A percentile compares a stretch with the other conserved stretches of the same genome.
phyloP scores from a whole-genome alignment of 495 filamentous ascomycete genomes.

The Elasticomyces elasticus region DNA sequence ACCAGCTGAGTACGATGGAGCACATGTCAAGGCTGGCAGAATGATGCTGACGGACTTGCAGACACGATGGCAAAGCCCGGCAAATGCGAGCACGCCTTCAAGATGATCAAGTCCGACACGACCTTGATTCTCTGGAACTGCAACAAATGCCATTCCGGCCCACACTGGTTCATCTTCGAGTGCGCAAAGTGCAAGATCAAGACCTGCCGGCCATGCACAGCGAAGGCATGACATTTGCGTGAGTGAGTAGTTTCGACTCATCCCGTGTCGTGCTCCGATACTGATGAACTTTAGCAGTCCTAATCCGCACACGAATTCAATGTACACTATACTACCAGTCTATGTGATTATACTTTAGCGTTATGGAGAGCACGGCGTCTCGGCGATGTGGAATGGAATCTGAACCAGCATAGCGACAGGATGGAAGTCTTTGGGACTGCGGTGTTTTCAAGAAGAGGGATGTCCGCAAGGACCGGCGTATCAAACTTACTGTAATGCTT shows the following conservation, averaged over 20 bases:
- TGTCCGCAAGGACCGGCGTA: slow-evolving; percentile 18
- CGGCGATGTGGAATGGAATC: background rate
- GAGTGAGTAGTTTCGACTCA: slow-evolving; percentile 19
- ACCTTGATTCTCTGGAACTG: slow-evolving; percentile 69
- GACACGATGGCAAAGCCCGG: slow-evolving; percentile 50
- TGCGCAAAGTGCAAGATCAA: slow-evolving; percentile 71
- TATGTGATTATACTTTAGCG: slow-evolving; percentile 10
- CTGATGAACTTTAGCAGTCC: background rate
- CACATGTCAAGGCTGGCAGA: background rate
- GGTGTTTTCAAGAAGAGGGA: background rate
- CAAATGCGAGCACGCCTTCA: slow-evolving; percentile 60
- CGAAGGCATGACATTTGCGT: slow-evolving; percentile 33
- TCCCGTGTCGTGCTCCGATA: background rate
- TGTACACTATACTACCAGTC: background rate
- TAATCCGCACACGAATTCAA: no score
- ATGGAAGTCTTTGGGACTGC: background rate
- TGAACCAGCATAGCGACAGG: background rate
- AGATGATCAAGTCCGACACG: slow-evolving; percentile 67
- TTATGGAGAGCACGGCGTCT: slow-evolving; percentile 18
- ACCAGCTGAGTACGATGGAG: no score
- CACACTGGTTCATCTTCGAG: slow-evolving; percentile 75
- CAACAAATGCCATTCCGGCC: slow-evolving; percentile 64
- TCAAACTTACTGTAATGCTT: background rate
- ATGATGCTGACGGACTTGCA: background rate
- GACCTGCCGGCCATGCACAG: slow-evolving; percentile 57